Evolutionary conservation across 176 grass and related monocot species (phyloP), one percentile per base, ranked within the genome.

Genomic region (Oryza australiensis): DNA sequence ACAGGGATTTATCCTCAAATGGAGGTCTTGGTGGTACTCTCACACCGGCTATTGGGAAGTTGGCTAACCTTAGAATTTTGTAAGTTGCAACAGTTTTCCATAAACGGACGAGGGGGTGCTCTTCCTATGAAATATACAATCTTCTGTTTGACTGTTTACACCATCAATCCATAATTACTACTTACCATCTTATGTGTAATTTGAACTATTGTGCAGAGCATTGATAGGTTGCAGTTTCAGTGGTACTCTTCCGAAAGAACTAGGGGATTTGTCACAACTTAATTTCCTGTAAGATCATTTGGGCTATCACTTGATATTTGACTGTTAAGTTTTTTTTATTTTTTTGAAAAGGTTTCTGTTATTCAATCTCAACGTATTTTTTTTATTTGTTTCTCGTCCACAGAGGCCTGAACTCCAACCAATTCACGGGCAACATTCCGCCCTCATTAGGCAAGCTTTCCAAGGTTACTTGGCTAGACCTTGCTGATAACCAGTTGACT

Each of bases 1-100:
- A 57, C 78, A 97, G 94, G 85, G 94, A 97, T 80, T 40, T 97
- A 35, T 94, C 91, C 24, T 90, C 89, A 29, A 97, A 97, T 30
- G 4, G 10, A 37, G 57, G 23, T 13, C 85, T 92, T 76, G 57
- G 26, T 26, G 91, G 89, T 37, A 75, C 79, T 57, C 72, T 97
- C 35, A 72, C 94, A 42, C 22, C 83, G 53, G 72, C 83, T 66
- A 85, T 97, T 26, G 89, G 87, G 28, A 90, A 92, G 22, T 84
- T 97, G 48, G 13, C 74, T 85, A 14, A 90, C 26, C 92, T 97
- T 53, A 30, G 43, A 8, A 20, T 0, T 3, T 74, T 97, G 92
- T 94, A 91, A 91, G 92, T 92, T 53, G 27, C 29, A 33, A 51
- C 26, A 78, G 18, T 53, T 66, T 62, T 53, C 33, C 70, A 1